Evolutionary conservation across 306 rosid genomes (phyloP).

Genomic region (Acacia crassicarpa): DNA sequence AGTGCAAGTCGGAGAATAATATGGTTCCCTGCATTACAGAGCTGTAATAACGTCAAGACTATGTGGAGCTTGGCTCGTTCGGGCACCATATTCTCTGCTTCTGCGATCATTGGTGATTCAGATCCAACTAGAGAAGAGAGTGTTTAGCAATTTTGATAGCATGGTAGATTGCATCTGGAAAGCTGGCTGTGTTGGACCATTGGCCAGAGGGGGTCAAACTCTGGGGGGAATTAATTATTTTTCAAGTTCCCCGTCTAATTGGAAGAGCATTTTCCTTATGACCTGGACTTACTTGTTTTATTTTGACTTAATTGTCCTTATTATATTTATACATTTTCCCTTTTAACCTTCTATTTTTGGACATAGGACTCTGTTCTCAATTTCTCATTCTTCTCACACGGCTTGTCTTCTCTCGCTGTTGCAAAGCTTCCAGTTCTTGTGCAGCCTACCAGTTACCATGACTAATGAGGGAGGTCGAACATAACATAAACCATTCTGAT

Average conservation of each 20-base stretch:
- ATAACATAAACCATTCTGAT: too few species aligned
- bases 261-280: background rate
- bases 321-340: too few species aligned
- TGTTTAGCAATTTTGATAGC: background rate
- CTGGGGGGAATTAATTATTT: background rate
- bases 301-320: too few species aligned
- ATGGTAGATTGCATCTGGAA: background rate
- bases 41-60: slow-evolving; percentile 44
- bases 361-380: too few species aligned
- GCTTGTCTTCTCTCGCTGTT: too few species aligned
- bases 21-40: slow-evolving; percentile 63
- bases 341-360: too few species aligned
- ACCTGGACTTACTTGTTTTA: background rate
- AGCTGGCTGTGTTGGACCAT: background rate
- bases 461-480: too few species aligned
- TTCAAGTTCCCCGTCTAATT: background rate
- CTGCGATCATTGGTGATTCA: slow-evolving; percentile 20
- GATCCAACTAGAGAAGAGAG: slow-evolving; percentile 29
- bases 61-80: slow-evolving; percentile 53
- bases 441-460: too few species aligned
- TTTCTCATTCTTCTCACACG: too few species aligned
- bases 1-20: slow-evolving; percentile 57
- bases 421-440: too few species aligned
- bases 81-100: slow-evolving; percentile 31
- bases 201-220: background rate